Base-by-base conservation (phyloP, 371 early-diverging fungal species). In the Apophysomyces variabilis region DNA sequence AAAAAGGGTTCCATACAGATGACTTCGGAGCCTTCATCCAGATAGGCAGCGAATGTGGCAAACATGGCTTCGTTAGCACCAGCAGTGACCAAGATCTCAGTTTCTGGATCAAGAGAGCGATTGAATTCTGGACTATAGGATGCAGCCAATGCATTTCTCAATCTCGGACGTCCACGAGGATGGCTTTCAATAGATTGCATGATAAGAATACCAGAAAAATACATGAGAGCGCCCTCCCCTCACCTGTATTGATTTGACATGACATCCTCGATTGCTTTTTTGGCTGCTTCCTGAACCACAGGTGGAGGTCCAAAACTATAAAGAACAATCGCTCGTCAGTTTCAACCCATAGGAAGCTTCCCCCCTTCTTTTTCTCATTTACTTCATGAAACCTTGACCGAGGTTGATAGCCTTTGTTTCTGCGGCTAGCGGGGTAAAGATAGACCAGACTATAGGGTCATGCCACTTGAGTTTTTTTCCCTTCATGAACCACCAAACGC, bases 51-150 rank as follows among this genome's bases (percentile, higher is more conserved):
- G 70, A 94, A 90, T 12, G 89, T 87, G 44, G 89, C 84, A 84
- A 83, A 92, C 82, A 95, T 93, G 66, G 90, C 94, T 87, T 96
- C 96, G 66, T 95, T 95, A 5, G 96, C 98, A 47, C 98, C 98
- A 14, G 95, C 94, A 44, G 96, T 92, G 5, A 94, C 91, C 38
- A 96, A 73, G 68, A 98, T 88, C 72, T 98, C 93, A 3, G 87
- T 85, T 57, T 92, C 87, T 1, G 94, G 90, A 73, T 96, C 87
- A 36, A 96, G 78, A 14, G 75, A 47, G 14, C 87, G 77, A 18
- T 89, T 77, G 47, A 96, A 87, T 62, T 89, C 79, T 18, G 86
- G 81, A 12, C 84, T 70, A 76, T 95, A 98, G 57, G 89, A 90
- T 18, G 81, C 80, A 36, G 94, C 88, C 39, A 98, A 74, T 11